Evolutionary conservation across 2,329 filamentous ascomycete genomes (phyloP).

Genomic region (Nothophoma quercina): DNA sequence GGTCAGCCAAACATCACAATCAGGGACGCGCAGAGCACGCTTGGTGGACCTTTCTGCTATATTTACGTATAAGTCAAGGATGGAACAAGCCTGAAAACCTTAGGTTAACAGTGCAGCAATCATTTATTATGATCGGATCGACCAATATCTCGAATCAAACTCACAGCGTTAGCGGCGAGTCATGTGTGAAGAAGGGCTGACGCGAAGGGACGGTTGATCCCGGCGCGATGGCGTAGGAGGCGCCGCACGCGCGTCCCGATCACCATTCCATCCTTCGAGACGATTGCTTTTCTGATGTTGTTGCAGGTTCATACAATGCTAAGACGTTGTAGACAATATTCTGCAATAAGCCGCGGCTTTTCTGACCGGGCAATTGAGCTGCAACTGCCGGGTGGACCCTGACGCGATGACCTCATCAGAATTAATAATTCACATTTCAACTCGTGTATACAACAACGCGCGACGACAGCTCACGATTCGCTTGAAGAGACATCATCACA

Average conservation of each 20-base stretch:
- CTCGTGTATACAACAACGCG: neutral
- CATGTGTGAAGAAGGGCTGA: neutral
- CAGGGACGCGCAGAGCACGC: conserved; percentile 50
- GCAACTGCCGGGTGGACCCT: conserved; percentile 12
- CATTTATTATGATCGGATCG: too few relatives aligned
- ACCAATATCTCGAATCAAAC: too few relatives aligned
- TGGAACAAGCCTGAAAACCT: neutral
- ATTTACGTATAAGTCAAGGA: conserved; percentile 40
- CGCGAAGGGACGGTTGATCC: neutral
- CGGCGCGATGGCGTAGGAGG: neutral
- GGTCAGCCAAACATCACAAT: conserved; percentile 37
- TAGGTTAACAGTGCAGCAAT: too few relatives aligned
- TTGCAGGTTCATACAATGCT: too few relatives aligned
- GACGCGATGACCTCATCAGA: conserved; percentile 14
- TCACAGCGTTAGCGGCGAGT: neutral
- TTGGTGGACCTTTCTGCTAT: conserved; percentile 55
- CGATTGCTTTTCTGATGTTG: too few relatives aligned
- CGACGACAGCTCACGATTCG: neutral
- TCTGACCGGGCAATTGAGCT: neutral
- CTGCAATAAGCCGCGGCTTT: neutral
- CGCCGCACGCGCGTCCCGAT: too few relatives aligned
- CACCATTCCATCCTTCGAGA: neutral
- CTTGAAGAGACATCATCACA: neutral
- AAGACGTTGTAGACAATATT: too few relatives aligned
- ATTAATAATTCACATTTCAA: conserved; percentile 10